These are phyloP conservation scores for Claviceps spartinae DNA, from an alignment of 2,329 filamentous ascomycete genomes.

Conservation along the genomic window DNA sequence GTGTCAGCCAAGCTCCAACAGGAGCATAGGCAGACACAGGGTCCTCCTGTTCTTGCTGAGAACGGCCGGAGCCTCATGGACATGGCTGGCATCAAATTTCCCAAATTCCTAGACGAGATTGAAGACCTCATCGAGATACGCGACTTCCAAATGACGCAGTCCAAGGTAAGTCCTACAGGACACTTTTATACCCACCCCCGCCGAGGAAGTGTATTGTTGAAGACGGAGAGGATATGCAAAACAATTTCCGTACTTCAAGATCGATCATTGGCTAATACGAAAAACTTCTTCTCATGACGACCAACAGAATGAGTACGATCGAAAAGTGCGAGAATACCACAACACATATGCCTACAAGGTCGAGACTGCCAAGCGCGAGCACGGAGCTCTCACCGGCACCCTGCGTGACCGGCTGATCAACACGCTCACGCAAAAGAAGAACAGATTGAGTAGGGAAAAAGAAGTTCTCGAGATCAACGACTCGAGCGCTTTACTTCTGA, in stretches of 20 bases:
- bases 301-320: constrained; percentile 46
- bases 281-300: background rate
- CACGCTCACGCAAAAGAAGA: constrained; percentile 49
- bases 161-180: constrained; percentile 51
- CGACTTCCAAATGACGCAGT: constrained; percentile 67
- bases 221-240: too few relatives aligned
- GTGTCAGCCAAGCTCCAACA: constrained; percentile 52
- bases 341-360: constrained; percentile 48
- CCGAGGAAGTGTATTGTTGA: too few relatives aligned
- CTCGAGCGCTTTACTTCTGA: constrained; percentile 49
- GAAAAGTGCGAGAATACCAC: constrained; percentile 44
- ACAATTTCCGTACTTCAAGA: too few relatives aligned
- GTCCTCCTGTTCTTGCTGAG: constrained; percentile 24
- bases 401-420: constrained; percentile 56
- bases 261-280: background rate
- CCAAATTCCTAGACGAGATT: constrained; percentile 71
- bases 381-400: constrained; percentile 43
- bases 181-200: background rate
- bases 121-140: constrained; percentile 80
- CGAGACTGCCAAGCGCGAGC: constrained; percentile 49
- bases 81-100: constrained; percentile 73
- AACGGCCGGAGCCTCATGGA: constrained; percentile 45
- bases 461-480: constrained; percentile 56
- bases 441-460: constrained; percentile 50
- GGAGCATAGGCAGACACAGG: constrained; percentile 35